These are phyloP conservation scores for Discostella stelligeroides DNA, from an alignment of 108 stramenopile genomes.

Conservation along the genomic window DNA sequence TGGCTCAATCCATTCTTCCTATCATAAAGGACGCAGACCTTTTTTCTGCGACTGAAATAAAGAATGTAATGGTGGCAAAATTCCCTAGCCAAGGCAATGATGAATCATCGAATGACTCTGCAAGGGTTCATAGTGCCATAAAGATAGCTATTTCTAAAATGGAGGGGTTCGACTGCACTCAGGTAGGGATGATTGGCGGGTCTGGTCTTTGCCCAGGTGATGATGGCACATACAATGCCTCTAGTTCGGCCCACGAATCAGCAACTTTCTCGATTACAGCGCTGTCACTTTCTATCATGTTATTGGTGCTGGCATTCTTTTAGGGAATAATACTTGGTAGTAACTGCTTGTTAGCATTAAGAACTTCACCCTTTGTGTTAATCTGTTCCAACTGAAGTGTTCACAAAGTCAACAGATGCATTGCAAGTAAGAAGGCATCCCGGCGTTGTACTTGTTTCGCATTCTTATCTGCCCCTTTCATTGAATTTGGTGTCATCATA, in stretches of 20 bases:
- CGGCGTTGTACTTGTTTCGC: constrained; percentile 60
- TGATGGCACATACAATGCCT: neutral
- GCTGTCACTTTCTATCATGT: neutral
- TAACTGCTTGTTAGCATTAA: no score
- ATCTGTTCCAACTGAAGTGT: no score
- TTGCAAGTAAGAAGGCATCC: constrained; percentile 74
- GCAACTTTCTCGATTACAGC: neutral
- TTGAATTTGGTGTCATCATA: constrained; percentile 55
- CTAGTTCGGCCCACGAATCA: neutral
- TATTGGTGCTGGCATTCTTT: neutral
- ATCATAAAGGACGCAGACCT: constrained; percentile 53
- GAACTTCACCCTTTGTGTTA: no score
- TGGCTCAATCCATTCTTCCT: constrained; percentile 67
- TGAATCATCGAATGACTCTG: constrained; percentile 8
- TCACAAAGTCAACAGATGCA: no score
- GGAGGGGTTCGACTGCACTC: constrained; percentile 35
- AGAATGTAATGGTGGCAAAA: constrained; percentile 40
- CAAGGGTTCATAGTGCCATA: constrained; percentile 25
- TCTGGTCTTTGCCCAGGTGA: constrained; percentile 29
- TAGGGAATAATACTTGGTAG: neutral
- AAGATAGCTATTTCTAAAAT: constrained; percentile 32
- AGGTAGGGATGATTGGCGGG: constrained; percentile 31
- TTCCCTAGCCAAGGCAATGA: constrained; percentile 20
- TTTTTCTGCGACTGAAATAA: constrained; percentile 49
- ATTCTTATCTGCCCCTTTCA: constrained; percentile 30